These are phyloP conservation scores for Botrytis paeoniae DNA, from an alignment of 2,329 filamentous ascomycete genomes.

Conservation along the genomic window DNA sequence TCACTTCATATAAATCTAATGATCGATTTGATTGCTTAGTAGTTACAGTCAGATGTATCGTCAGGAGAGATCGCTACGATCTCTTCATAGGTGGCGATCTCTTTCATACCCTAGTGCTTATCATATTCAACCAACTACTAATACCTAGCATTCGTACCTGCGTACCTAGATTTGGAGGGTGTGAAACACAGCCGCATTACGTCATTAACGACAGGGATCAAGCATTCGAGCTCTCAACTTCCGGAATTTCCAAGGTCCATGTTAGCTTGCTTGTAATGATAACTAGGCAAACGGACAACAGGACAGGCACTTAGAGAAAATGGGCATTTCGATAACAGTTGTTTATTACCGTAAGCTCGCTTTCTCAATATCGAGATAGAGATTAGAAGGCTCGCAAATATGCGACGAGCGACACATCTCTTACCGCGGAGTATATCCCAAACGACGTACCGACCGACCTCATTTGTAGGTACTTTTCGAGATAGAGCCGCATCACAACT, in stretches of 20 bases:
- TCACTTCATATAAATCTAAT: background rate
- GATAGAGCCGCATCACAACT: slow-evolving; percentile 7
- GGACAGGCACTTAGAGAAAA: background rate
- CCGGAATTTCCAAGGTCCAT: background rate
- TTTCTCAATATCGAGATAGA: background rate
- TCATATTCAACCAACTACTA: background rate
- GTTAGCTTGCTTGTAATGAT: background rate
- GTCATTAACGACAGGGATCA: slow-evolving; percentile 4
- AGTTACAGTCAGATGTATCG: background rate
- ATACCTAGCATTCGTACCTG: background rate
- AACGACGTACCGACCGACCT: background rate
- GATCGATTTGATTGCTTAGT: background rate
- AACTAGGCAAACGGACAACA: background rate
- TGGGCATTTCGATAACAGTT: background rate
- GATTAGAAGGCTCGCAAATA: background rate
- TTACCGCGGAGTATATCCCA: slow-evolving; percentile 13
- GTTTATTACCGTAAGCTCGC: background rate
- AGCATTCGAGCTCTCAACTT: background rate
- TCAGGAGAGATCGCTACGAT: background rate
- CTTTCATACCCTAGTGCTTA: background rate
- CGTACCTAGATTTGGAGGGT: background rate
- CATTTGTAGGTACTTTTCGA: background rate
- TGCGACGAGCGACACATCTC: slow-evolving; percentile 16
- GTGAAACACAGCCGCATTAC: background rate
- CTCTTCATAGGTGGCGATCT: too few relatives aligned